Evolutionary conservation across 768 basidiomycete species (phyloP).

Genomic region (Phlebiopsis gigantea): DNA sequence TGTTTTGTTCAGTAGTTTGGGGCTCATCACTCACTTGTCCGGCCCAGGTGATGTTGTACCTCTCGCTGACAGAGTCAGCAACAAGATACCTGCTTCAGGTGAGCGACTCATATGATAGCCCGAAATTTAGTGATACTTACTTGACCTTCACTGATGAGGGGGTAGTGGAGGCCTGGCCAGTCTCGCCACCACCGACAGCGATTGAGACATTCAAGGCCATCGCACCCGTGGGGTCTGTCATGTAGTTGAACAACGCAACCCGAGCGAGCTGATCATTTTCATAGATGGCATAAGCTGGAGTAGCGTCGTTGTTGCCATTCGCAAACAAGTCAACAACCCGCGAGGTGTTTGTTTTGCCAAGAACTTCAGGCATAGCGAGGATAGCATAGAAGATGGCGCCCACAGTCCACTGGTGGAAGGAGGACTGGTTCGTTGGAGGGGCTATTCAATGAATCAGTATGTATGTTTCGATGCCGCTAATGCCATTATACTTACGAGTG

Average conservation of each 20-base stretch:
- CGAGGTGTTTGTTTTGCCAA: constrained; percentile 60
- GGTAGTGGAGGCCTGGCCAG: constrained; percentile 31
- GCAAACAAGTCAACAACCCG: constrained; percentile 64
- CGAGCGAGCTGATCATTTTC: constrained; percentile 59
- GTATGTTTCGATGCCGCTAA: neutral
- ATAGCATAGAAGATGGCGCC: constrained; percentile 73
- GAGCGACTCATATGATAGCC: constrained; percentile 21
- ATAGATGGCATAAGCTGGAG: constrained; percentile 68
- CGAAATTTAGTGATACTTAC: constrained; percentile 17
- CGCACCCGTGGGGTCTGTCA: constrained; percentile 52
- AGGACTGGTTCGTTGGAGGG: constrained; percentile 49
- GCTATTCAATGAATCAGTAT: constrained; percentile 31
- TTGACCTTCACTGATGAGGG: constrained; percentile 51
- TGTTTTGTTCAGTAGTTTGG: neutral
- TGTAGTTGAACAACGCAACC: constrained; percentile 69
- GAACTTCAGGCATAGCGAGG: constrained; percentile 61
- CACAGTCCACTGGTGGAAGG: constrained; percentile 65
- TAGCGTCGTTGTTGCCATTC: constrained; percentile 45
- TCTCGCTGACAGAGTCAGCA: constrained; percentile 52
- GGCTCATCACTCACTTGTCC: constrained; percentile 52
- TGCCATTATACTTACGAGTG: constrained; percentile 26
- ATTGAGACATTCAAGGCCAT: constrained; percentile 50
- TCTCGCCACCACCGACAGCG: constrained; percentile 38
- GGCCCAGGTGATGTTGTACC: constrained; percentile 71
- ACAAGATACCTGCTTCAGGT: constrained; percentile 44